Evolutionary conservation across 1,139 yeast genomes (phyloP).

Genomic region (Candida freyschussii): DNA sequence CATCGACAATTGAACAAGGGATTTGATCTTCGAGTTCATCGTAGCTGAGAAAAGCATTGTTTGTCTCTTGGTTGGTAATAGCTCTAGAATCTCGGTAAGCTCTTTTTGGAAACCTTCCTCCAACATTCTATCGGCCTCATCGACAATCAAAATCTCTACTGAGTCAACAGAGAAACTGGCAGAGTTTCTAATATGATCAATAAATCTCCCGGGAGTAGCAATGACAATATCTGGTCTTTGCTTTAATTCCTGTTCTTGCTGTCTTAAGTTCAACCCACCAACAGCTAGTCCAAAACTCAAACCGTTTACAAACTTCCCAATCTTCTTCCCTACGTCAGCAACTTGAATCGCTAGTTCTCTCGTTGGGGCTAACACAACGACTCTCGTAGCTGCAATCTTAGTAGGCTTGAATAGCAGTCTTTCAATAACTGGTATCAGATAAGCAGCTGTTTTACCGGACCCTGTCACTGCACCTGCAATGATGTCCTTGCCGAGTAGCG

Average conservation of each 20-base stretch:
- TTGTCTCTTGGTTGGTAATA: slow-evolving; percentile 88
- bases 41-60: slow-evolving; percentile 95
- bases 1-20: slow-evolving; percentile 78
- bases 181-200: slow-evolving; percentile 93
- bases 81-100: slow-evolving; percentile 78
- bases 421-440: slow-evolving; percentile 92
- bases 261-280: slow-evolving; percentile 93
- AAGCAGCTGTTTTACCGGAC: slow-evolving; percentile 99
- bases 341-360: slow-evolving; percentile 98
- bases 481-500: slow-evolving; percentile 85
- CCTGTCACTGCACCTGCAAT: slow-evolving; percentile 99
- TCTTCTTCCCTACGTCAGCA: slow-evolving; percentile 83
- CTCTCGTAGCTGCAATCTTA: slow-evolving; percentile 82
- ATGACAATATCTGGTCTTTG: slow-evolving; percentile 92
- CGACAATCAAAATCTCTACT: slow-evolving; percentile 88
- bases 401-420: slow-evolving; percentile 85
- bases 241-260: slow-evolving; percentile 90
- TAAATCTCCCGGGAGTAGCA: slow-evolving; percentile 96
- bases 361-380: slow-evolving; percentile 86
- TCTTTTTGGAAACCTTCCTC: slow-evolving; percentile 98
- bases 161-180: slow-evolving; percentile 88
- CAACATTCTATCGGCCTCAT: slow-evolving; percentile 98
- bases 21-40: slow-evolving; percentile 91
- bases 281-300: slow-evolving; percentile 88
- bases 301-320: slow-evolving; percentile 71